A percentile compares a stretch with the other conserved stretches of the same genome.
phyloP scores from a whole-genome alignment of 495 filamentous ascomycete species.

The Penicillium antarcticum region DNA sequence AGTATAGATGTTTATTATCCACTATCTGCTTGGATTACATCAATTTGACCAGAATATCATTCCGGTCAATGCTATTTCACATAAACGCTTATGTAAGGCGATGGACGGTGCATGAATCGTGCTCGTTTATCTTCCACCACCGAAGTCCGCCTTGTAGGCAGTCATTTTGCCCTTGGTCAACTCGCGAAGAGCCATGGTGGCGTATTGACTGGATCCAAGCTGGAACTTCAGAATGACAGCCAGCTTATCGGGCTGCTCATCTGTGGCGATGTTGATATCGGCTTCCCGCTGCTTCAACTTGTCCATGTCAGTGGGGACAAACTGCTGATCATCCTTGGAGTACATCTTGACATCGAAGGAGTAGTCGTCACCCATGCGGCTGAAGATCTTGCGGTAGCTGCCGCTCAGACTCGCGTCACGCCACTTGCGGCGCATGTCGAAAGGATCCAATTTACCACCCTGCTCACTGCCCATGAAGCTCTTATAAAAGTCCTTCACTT shows the following conservation, averaged over 20 bases:
- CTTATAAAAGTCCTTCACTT: slow-evolving; percentile 75
- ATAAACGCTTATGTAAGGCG: neutral
- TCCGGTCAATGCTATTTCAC: neutral
- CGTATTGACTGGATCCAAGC: slow-evolving; percentile 83
- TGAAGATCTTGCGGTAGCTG: slow-evolving; percentile 79
- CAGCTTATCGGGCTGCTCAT: slow-evolving; percentile 50
- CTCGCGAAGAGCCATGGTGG: slow-evolving; percentile 90
- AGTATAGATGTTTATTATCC: too few relatives aligned
- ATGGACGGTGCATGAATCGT: neutral
- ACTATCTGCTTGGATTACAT: neutral
- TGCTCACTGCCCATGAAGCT: slow-evolving; percentile 76
- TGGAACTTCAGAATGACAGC: slow-evolving; percentile 84
- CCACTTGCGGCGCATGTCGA: slow-evolving; percentile 80
- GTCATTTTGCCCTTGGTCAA: slow-evolving; percentile 67
- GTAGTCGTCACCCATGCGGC: slow-evolving; percentile 53
- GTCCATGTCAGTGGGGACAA: slow-evolving; percentile 82
- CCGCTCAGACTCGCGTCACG: slow-evolving; percentile 88
- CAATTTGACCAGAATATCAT: neutral
- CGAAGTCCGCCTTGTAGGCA: slow-evolving; percentile 64
- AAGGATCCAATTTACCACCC: slow-evolving; percentile 75
- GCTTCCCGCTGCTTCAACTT: slow-evolving; percentile 25
- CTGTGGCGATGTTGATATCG: slow-evolving; percentile 1
- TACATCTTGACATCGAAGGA: slow-evolving; percentile 69
- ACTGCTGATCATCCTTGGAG: slow-evolving; percentile 67
- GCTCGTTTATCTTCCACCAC: slow-evolving; percentile 35